These are phyloP conservation scores for Skeletonema menzelii DNA, from an alignment of 108 stramenopile genomes.

Conservation along the genomic window DNA sequence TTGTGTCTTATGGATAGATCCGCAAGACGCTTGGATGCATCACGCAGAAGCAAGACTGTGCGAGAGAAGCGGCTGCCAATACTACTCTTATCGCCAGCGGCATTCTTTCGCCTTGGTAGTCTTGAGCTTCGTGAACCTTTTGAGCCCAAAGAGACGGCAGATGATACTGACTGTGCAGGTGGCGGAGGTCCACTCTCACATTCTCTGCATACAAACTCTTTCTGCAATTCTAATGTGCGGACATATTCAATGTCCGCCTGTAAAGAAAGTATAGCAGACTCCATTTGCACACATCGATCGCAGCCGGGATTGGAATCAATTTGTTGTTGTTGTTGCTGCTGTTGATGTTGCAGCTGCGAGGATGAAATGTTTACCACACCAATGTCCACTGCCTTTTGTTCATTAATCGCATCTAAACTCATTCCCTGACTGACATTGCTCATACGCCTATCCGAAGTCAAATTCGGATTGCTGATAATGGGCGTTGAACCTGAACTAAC, in stretches of 20 bases:
- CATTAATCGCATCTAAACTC: conserved; percentile 10
- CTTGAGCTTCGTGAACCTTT: background rate
- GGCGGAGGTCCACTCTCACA: conserved; percentile 18
- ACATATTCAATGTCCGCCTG: conserved; percentile 60
- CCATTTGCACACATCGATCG: conserved; percentile 38
- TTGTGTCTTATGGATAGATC: conserved; percentile 55
- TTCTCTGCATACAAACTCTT: conserved; percentile 43
- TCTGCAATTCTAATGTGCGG: conserved; percentile 44
- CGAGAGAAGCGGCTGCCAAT: background rate
- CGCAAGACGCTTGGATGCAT: conserved; percentile 47
- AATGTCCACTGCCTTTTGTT: conserved; percentile 19
- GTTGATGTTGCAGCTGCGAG: conserved; percentile 1
- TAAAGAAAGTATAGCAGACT: conserved; percentile 33
- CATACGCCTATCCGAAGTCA: background rate
- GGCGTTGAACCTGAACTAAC: background rate
- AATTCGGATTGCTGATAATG: background rate
- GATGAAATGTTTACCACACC: conserved; percentile 7
- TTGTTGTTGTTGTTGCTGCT: conserved; percentile 3
- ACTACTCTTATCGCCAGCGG: background rate
- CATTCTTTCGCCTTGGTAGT: conserved; percentile 3
- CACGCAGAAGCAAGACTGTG: conserved; percentile 24
- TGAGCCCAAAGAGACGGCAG: conserved; percentile 8
- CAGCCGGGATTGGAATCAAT: conserved; percentile 13
- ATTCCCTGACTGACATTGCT: background rate
- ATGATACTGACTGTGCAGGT: conserved; percentile 13